Percentiles rank a stretch among this genome's conserved stretches.
Conservation (phyloP, 257 asterid genomes). For the Nicotiana benthamiana region DNA sequence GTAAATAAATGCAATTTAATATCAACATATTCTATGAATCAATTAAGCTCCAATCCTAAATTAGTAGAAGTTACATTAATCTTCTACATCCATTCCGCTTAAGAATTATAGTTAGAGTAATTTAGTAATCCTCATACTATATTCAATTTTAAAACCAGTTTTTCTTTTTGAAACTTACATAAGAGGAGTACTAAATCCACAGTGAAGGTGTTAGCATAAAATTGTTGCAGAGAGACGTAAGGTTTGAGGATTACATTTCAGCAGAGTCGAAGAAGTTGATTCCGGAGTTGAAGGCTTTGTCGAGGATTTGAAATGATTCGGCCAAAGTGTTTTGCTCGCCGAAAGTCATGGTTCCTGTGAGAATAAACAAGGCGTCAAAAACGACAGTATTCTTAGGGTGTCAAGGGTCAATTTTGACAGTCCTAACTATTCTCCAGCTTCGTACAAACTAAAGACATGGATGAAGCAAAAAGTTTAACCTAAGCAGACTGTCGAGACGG, state of each 20-base stretch:
- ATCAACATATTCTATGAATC: background rate
- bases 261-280: conserved; percentile 84
- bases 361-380: background rate
- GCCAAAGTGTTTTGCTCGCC: conserved; percentile 70
- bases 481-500: conserved; percentile 68
- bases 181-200: background rate
- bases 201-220: background rate
- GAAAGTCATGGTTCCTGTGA: conserved; percentile 71
- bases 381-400: too few species aligned
- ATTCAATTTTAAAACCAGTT: background rate
- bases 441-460: background rate
- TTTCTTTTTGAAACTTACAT: background rate
- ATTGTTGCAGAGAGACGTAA: background rate
- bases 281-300: conserved; percentile 66
- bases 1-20: background rate
- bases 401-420: too few species aligned
- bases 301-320: conserved; percentile 63
- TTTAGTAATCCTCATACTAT: background rate
- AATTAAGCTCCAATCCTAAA: background rate
- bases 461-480: conserved; percentile 26
- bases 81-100: background rate
- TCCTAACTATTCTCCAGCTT: background rate
- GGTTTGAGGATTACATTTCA: conserved; percentile 43
- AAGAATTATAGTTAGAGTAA: background rate
- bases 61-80: background rate